Evolutionary conservation across 1,139 yeast species (phyloP), one percentile per base, ranked within the genome.

Genomic region (Saccharomycopsis crataegensis): DNA sequence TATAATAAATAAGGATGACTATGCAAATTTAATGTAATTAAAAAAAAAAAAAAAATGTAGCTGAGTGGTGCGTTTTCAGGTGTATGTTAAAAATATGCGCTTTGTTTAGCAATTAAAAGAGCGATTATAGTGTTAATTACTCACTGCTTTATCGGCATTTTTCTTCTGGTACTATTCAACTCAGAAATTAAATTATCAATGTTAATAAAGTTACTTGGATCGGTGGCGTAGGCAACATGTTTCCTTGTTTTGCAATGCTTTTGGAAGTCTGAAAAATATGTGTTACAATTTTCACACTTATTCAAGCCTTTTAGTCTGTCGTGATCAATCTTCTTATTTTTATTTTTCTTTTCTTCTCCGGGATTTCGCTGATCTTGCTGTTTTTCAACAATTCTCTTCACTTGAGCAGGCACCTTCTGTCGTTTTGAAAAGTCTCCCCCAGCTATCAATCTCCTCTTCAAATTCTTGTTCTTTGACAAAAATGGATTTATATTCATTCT

Each of bases 271-370:
- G 54, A 44, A 36, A 55, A 55, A 34, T 49, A 42, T 9, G 37
- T 40, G 7, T 38, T 36, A 37, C 57, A 55, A 49, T 52, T 52
- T 22, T 55, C 57, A 38, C 57, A 55, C 16, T 38, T 40, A 32
- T 43, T 41, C 32, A 46, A 45, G 12, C 37, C 37, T 41, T 45
- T 40, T 12, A 14, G 9, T 41, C 31, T 16, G 33, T 46, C 11
- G 32, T 32, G 17, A 31, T 37, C 12, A 14, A 9, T 43, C 36
- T 38, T 40, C 14, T 22, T 36, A 36, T 32, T 41, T 34, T 11
- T 22, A 16, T 12, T 36, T 17, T 40, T 34, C 9, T 37, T 33
- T 8, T 46, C 43, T 12, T n/a, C 11, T 14, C 28, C 8, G 16
- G 40, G 28, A 4, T 22, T 2, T 22, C 2, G 2, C 22, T 17